Conservation (phyloP, 1,284 basidiomycete genomes). For the Cryptococcus sp. region DNA sequence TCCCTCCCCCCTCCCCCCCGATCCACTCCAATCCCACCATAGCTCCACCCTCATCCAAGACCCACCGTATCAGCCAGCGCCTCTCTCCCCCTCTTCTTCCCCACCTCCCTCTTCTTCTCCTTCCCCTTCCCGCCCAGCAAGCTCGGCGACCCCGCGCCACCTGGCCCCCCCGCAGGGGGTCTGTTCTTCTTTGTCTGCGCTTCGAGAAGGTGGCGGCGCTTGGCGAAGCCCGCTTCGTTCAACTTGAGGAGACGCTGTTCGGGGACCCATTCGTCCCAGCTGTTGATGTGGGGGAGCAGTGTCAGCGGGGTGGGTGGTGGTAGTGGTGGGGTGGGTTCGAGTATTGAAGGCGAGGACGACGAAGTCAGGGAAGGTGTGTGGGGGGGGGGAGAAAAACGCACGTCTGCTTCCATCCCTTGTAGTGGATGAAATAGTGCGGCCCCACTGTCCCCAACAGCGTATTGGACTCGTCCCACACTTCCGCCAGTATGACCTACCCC, state of each 20-base stretch:
- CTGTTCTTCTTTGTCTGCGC: conserved; percentile 47
- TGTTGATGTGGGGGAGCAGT: conserved; percentile 50
- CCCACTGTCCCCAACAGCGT: conserved; percentile 66
- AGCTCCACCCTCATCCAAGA: not conserved
- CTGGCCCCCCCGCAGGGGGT: conserved; percentile 4
- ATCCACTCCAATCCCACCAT: not conserved
- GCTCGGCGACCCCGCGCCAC: conserved; percentile 13
- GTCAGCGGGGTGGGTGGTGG: not conserved
- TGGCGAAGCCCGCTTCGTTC: conserved; percentile 77
- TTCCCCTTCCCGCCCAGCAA: conserved; percentile 25
- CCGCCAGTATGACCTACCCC: conserved; percentile 67
- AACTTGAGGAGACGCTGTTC: conserved; percentile 76
- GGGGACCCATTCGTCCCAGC: conserved; percentile 99
- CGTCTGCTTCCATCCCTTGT: conserved; percentile 99
- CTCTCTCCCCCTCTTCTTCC: conserved; percentile 53
- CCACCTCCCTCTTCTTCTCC: conserved; percentile 50
- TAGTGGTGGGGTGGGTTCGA: not conserved
- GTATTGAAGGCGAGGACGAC: not conserved
- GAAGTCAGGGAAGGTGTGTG: not conserved
- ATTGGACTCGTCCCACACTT: conserved; percentile 68
- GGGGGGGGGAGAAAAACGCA: conserved; percentile 53
- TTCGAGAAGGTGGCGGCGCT: conserved; percentile 59
- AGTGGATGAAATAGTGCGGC: conserved; percentile 91
- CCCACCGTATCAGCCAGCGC: conserved; percentile 44
- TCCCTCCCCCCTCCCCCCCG: not conserved